Evolutionary conservation across 2,329 filamentous ascomycete species (phyloP), one percentile per base, ranked within the genome.

Genomic region (Aspergillus glaucus): DNA sequence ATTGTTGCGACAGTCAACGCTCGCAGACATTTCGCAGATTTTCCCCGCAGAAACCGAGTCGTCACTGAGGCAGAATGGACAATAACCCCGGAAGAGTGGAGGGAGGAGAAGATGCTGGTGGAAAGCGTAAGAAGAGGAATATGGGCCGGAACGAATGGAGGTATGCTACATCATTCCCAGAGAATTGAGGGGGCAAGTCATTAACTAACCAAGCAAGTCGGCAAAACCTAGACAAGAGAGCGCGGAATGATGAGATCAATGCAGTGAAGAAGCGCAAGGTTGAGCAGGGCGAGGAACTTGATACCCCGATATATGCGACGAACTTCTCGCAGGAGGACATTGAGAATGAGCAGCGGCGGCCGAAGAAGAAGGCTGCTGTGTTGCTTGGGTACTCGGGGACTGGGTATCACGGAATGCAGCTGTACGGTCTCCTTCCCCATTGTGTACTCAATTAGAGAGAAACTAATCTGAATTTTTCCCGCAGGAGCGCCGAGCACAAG

Each of bases 381-480:
- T 75, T 97, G 76, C 85, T 98, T 59, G 93, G 93, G 14, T 98
- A 98, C 69, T 90, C 91, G 5, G 93, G 93, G 44, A 95, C 89
- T 8, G 93, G 93, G 14, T 98, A 98, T 76, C 91, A 89, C 72
- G 93, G 93, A 62, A 94, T 98, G 85, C 93, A 98, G 73, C 87
- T 98, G 71, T 75, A 58, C 46, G 67, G 46, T 4, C 5, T 37
- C 12, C 14, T 17, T 15, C 4, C 36, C 17, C 15, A 12, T 19
- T 19, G 7, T 40, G n/a, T 40, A 19, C 1, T 22, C 10, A 19
- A 40, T 19, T 12, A 5, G 17, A 21, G 10, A 22, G 4, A 24
- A 6, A 28, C 47, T 58, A 49, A 51, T 28, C 6, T 7, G 9
- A 4, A 19, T 10, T 14, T 19, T 2, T 44, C 44, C 9, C 4